Percentiles rank a stretch among this genome's conserved stretches.
phyloP scores from a whole-genome alignment of 108 stramenopile genomes.

The Bacterosira constricta region DNA sequence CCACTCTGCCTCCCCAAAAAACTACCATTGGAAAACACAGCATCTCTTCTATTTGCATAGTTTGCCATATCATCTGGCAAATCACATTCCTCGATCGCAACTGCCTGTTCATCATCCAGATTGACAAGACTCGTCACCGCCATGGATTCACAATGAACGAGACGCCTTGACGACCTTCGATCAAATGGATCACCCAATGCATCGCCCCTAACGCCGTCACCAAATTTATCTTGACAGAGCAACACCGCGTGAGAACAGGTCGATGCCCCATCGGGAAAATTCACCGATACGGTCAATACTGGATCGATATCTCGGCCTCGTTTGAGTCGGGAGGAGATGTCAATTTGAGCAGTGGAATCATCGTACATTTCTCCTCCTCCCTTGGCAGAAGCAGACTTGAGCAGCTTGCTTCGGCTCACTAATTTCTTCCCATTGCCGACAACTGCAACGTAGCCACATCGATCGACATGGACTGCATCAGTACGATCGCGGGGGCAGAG shows the following conservation, averaged over 20 bases:
- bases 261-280: slow-evolving; percentile 55
- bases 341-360: slow-evolving; percentile 38
- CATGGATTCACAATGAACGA: slow-evolving; percentile 77
- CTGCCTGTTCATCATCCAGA: slow-evolving; percentile 48
- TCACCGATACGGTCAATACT: slow-evolving; percentile 58
- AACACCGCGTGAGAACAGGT: slow-evolving; percentile 61
- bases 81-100: slow-evolving; percentile 23
- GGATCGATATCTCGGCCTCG: slow-evolving; percentile 69
- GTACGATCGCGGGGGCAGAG: slow-evolving; percentile 68
- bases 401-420: slow-evolving; percentile 41
- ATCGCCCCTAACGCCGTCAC: slow-evolving; percentile 79
- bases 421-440: slow-evolving; percentile 74
- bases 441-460: slow-evolving; percentile 65
- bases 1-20: slow-evolving; percentile 64
- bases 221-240: slow-evolving; percentile 60
- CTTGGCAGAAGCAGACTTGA: slow-evolving; percentile 20
- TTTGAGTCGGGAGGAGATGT: slow-evolving; percentile 58
- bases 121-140: slow-evolving; percentile 60
- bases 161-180: slow-evolving; percentile 65
- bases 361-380: slow-evolving; percentile 34
- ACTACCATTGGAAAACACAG: slow-evolving; percentile 60
- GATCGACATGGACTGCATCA: slow-evolving; percentile 58
- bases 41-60: slow-evolving; percentile 62
- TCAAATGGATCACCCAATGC: slow-evolving; percentile 75
- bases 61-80: slow-evolving; percentile 76